Percentiles rank a stretch among this genome's conserved stretches.
phyloP scores from a whole-genome alignment of 441 rosid species.

The Dalechampia spathulata region DNA sequence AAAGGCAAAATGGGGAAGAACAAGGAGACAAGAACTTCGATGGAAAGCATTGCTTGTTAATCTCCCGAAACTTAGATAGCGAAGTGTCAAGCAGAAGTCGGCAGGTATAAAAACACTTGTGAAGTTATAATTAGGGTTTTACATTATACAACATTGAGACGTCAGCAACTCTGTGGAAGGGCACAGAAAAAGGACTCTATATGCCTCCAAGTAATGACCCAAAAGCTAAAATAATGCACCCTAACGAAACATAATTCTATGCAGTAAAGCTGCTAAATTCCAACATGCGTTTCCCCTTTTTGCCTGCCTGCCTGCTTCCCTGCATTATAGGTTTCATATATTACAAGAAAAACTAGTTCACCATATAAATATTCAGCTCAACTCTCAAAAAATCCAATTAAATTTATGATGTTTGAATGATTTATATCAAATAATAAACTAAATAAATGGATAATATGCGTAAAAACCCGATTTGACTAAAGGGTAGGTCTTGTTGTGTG shows the following conservation, averaged over 20 bases:
- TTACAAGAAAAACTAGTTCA: no score
- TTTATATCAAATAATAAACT: no score
- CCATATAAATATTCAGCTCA: no score
- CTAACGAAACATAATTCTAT: background rate
- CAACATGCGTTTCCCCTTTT: slow-evolving; percentile 13
- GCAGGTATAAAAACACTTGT: slow-evolving; percentile 18
- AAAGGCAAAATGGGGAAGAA: background rate
- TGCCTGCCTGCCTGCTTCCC: background rate
- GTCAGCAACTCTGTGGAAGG: slow-evolving; percentile 14
- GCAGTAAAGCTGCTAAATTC: slow-evolving; percentile 11
- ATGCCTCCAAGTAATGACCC: background rate
- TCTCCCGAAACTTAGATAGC: slow-evolving; percentile 15
- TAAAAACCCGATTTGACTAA: no score
- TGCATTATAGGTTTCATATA: no score
- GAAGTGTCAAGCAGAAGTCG: slow-evolving; percentile 32
- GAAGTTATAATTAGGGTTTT: background rate
- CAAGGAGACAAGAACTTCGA: slow-evolving; percentile 11
- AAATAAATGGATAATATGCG: no score
- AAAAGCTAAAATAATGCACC: background rate
- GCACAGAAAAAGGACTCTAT: no score
- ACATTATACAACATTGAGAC: slow-evolving; percentile 15
- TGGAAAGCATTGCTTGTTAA: slow-evolving; percentile 15
- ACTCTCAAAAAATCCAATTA: no score
- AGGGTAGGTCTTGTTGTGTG: no score
- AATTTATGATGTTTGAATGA: no score